These are phyloP conservation scores for Sequoia sempervirens DNA, from an alignment of 75 land plant genomes.

Conservation along the genomic window DNA sequence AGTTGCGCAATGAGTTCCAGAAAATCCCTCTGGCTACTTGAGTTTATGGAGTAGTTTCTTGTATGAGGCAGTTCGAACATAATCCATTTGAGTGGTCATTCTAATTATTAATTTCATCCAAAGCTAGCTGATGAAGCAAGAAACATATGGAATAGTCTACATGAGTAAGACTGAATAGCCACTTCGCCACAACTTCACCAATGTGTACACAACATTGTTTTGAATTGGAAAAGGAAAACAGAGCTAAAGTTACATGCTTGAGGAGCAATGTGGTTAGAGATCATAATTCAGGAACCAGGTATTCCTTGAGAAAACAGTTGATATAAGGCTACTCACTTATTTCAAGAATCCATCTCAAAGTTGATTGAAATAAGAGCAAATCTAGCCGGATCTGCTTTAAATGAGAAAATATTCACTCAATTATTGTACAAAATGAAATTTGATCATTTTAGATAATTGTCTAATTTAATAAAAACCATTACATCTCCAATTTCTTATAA, in stretches of 20 bases:
- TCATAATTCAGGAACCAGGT: background rate
- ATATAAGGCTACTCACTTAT: background rate
- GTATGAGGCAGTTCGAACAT: background rate
- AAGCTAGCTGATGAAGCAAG: conserved; percentile 1
- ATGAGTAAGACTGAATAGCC: background rate
- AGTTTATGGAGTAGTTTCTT: background rate
- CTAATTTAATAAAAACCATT: background rate
- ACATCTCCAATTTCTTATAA: background rate
- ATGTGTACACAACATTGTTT: background rate
- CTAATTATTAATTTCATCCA: background rate
- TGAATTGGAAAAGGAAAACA: conserved; percentile 6
- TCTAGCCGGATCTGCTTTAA: background rate
- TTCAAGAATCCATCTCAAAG: background rate
- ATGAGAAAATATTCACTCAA: background rate
- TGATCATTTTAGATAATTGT: background rate
- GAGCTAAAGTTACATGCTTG: background rate
- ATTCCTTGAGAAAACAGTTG: background rate
- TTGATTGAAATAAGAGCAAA: background rate
- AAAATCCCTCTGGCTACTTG: conserved; percentile 44
- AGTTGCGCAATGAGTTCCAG: conserved; percentile 83
- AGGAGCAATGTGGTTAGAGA: background rate
- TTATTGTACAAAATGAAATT: background rate
- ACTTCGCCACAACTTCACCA: background rate
- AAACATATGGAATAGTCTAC: background rate
- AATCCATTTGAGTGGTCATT: background rate